Evolutionary conservation across 2,329 filamentous ascomycete genomes (phyloP), one percentile per base, ranked within the genome.

Genomic region (Hypoxylon sp.): DNA sequence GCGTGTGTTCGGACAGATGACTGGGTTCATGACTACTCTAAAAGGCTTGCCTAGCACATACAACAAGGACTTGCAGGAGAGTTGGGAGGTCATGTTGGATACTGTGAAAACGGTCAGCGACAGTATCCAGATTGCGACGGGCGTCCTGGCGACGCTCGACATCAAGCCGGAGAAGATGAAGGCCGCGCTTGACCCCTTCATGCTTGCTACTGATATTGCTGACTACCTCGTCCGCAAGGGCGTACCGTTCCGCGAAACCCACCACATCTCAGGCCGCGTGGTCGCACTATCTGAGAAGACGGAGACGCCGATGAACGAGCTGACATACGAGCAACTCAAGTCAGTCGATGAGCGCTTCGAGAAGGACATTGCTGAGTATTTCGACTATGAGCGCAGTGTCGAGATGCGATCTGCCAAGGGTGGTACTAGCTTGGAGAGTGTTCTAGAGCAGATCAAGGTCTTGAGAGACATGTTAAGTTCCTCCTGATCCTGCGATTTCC

Each of bases 31-130:
- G 87, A 90, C 90, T 82, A 92, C 90, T 39, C 85, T 83, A 60
- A 87, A 87, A 79, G 91, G 91, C 62, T 87, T 96, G 29, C 92
- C 93, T 1, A 92, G 88, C 47, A 94, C 92, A 2, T 97, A 97
- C 84, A 95, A 97, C 84, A 97, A 97, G 82, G 93, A 97, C 79
- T 81, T 97, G n/a, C 93, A 97, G 81, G 94, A 97, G 82, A 91
- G 89, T 65, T 90, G 93, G 68, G 92, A 97, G 84, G 91, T 92
- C n/a, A 89, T 97, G 82, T 87, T 97, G 53, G 93, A 97, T 80
- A 88, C 91, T 78, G 88, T 94, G 80, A 92, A 94, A 86, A 95
- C 93, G 5, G 86, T 96, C 68, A 87, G 86, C 63, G 92, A 97
- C 83, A 94, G 91, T 76, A 86, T 97, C 60, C 89, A 91, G 79